Conservation (phyloP, 1,284 basidiomycete species). For the Cyathus olla region DNA sequence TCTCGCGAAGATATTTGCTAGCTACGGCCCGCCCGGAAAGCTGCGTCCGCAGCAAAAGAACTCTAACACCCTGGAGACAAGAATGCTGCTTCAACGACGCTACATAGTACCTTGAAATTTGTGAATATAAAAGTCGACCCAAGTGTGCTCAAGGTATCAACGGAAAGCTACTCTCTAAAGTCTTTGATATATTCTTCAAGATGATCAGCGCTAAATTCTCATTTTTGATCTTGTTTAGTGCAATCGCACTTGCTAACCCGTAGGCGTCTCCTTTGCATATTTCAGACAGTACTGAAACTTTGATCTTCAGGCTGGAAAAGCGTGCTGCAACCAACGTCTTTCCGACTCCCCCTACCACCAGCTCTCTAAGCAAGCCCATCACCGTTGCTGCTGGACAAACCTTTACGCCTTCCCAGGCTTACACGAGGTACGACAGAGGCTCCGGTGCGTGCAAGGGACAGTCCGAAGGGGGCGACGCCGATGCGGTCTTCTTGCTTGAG, state of each 20-base stretch:
- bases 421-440: slow-evolving; percentile 49
- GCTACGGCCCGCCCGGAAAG: too few species aligned
- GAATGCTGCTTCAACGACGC: too few species aligned
- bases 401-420: slow-evolving; percentile 45
- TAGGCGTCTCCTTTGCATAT: background rate
- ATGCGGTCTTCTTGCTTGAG: slow-evolving; percentile 52
- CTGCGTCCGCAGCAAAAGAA: too few species aligned
- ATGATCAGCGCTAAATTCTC: slow-evolving; percentile 6
- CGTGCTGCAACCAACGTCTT: slow-evolving; percentile 48
- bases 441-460: slow-evolving; percentile 45
- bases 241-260: slow-evolving; percentile 16
- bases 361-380: slow-evolving; percentile 45
- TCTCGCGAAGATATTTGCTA: too few species aligned
- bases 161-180: too few species aligned
- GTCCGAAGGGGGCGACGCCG: slow-evolving; percentile 46
- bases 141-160: too few species aligned
- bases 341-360: slow-evolving; percentile 50
- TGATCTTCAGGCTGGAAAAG: slow-evolving; percentile 28
- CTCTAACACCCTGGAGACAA: too few species aligned
- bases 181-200: background rate
- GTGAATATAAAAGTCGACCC: too few species aligned
- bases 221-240: slow-evolving; percentile 12
- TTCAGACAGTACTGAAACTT: background rate
- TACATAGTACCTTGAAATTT: too few species aligned
- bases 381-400: slow-evolving; percentile 45